phyloP scores from a whole-genome alignment of 805 yeast species.

The Torulaspora microellipsoides region DNA sequence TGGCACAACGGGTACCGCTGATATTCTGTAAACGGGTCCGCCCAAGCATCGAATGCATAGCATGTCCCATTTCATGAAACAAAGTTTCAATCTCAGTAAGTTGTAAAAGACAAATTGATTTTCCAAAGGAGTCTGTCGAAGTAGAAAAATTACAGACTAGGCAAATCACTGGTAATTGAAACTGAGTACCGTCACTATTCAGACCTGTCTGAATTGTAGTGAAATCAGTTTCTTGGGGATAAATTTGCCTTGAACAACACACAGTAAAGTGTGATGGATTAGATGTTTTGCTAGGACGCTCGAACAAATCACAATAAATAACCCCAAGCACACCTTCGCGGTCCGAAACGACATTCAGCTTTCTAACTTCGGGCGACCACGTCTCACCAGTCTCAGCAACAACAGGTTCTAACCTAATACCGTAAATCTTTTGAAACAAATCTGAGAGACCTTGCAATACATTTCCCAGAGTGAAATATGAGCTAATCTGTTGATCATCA shows the following conservation, averaged over 20 bases:
- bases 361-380: conserved; percentile 84
- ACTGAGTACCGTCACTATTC: conserved; percentile 42
- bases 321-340: conserved; percentile 65
- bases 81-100: conserved; percentile 85
- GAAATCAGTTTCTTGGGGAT: conserved; percentile 46
- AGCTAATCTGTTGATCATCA: conserved; percentile 47
- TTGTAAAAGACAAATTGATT: conserved; percentile 53
- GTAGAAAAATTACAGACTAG: conserved; percentile 76
- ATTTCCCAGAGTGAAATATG: conserved; percentile 78
- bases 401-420: conserved; percentile 68
- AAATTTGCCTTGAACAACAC: conserved; percentile 83
- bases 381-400: conserved; percentile 66
- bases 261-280: conserved; percentile 95
- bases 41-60: conserved; percentile 96
- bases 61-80: conserved; percentile 99
- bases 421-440: conserved; percentile 67
- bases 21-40: conserved; percentile 85
- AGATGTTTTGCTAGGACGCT: conserved; percentile 66
- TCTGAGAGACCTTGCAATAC: conserved; percentile 78
- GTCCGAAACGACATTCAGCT: conserved; percentile 69
- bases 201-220: conserved; percentile 34
- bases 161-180: conserved; percentile 86
- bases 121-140: conserved; percentile 32
- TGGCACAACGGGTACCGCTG: conserved; percentile 90
- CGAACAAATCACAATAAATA: conserved; percentile 83